phyloP scores from a whole-genome alignment of 1,284 basidiomycete species.

The Ganoderma leucocontextum region DNA sequence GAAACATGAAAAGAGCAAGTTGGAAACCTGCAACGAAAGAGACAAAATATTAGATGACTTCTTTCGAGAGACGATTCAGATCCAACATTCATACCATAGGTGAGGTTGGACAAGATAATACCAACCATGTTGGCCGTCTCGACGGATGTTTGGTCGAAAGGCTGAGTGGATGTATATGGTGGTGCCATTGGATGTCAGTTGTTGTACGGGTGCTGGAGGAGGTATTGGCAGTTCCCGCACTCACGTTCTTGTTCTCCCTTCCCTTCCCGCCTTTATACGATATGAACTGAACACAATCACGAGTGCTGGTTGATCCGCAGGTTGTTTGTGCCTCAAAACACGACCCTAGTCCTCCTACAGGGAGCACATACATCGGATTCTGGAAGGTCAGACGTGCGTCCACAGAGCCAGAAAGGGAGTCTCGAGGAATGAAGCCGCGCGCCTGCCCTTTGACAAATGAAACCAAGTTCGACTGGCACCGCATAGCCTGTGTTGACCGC shows the following conservation, averaged over 20 bases:
- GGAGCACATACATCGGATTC: neutral
- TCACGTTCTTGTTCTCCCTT: neutral
- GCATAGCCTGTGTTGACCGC: neutral
- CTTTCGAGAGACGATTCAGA: neutral
- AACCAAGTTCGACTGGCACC: neutral
- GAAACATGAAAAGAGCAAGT: conserved; percentile 30
- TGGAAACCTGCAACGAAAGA: conserved; percentile 33
- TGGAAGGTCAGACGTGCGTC: neutral
- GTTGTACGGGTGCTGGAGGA: neutral
- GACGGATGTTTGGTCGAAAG: conserved; percentile 5
- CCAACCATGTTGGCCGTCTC: conserved; percentile 32
- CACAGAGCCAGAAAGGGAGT: neutral
- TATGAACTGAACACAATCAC: conserved; percentile 4
- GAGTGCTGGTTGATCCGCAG: neutral
- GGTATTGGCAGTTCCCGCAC: conserved; percentile 2
- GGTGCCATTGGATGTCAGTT: neutral
- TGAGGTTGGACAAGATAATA: conserved; percentile 35
- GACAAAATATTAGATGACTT: neutral
- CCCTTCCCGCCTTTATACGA: neutral
- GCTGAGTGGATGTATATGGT: neutral
- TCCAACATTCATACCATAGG: conserved; percentile 33
- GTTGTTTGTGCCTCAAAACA: neutral
- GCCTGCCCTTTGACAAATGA: neutral
- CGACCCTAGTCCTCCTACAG: neutral
- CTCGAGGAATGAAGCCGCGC: neutral